A percentile compares a stretch with the other conserved stretches of the same genome.
phyloP scores from a whole-genome alignment of 2,329 filamentous ascomycete species.

The Aspergillus fumigatus region DNA sequence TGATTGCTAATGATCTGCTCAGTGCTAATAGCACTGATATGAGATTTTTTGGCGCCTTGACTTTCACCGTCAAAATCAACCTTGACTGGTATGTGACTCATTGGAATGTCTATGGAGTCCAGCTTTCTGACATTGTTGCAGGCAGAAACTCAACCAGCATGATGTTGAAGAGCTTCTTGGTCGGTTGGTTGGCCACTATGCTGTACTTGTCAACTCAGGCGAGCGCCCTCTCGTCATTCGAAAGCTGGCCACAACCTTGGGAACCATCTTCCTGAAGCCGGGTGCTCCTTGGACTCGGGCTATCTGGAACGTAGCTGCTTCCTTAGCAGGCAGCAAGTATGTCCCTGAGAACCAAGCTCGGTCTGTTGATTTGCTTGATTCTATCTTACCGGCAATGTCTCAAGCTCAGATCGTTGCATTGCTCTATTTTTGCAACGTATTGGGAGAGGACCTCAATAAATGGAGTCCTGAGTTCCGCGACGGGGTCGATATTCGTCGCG shows the following conservation, averaged over 20 bases:
- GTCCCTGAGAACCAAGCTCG: slow-evolving; percentile 30
- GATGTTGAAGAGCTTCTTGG: slow-evolving; percentile 34
- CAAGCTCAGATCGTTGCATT: slow-evolving; percentile 33
- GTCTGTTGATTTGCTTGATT: slow-evolving; percentile 25
- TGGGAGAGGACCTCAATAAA: slow-evolving; percentile 38
- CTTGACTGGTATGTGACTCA: slow-evolving; percentile 63
- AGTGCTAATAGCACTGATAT: slow-evolving; percentile 66
- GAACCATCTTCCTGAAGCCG: slow-evolving; percentile 41
- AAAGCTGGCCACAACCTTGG: slow-evolving; percentile 44
- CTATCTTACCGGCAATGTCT: slow-evolving; percentile 34
- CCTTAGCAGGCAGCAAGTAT: slow-evolving; percentile 35
- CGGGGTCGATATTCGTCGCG: slow-evolving; percentile 10
- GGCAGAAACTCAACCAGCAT: slow-evolving; percentile 33
- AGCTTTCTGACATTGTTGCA: slow-evolving; percentile 12
- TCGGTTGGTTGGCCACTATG: slow-evolving; percentile 41
- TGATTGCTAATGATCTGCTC: slow-evolving; percentile 73
- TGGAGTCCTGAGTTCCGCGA: slow-evolving; percentile 19
- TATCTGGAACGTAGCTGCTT: slow-evolving; percentile 34
- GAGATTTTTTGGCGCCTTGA: slow-evolving; percentile 88
- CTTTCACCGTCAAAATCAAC: slow-evolving; percentile 91
- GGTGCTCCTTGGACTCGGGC: slow-evolving; percentile 36
- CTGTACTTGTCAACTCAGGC: slow-evolving; percentile 34
- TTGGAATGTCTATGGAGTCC: neutral
- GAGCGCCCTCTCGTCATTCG: slow-evolving; percentile 41
- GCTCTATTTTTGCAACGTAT: slow-evolving; percentile 36